Conservation (phyloP, 2,329 filamentous ascomycete genomes). For the Cordyceps farinosa region DNA sequence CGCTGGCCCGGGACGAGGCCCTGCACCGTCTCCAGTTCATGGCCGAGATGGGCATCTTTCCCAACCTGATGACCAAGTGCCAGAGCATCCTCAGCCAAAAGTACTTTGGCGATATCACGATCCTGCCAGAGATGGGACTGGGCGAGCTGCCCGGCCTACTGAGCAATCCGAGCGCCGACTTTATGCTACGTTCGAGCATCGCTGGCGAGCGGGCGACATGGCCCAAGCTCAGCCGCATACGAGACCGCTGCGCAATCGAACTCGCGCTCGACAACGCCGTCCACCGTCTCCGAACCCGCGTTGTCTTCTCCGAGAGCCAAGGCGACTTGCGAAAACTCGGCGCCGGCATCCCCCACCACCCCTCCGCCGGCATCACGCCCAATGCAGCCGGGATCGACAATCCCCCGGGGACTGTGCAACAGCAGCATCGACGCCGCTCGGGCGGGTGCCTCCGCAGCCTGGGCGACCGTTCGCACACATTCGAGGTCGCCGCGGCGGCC, state of each 20-base stretch:
- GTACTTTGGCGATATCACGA: slow-evolving; percentile 94
- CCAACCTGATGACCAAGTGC: slow-evolving; percentile 73
- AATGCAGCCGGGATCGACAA: slow-evolving; percentile 23
- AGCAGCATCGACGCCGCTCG: slow-evolving; percentile 46
- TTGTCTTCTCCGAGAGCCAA: slow-evolving; percentile 66
- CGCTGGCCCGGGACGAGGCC: slow-evolving; percentile 73
- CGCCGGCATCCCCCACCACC: slow-evolving; percentile 25
- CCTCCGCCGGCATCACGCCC: slow-evolving; percentile 18
- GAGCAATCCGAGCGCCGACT: slow-evolving; percentile 79
- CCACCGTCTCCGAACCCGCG: slow-evolving; percentile 61
- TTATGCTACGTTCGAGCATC: slow-evolving; percentile 76
- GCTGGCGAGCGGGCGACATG: slow-evolving; percentile 84
- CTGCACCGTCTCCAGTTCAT: slow-evolving; percentile 78
- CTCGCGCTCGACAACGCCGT: slow-evolving; percentile 76
- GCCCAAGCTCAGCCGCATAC: slow-evolving; percentile 81
- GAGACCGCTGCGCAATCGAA: slow-evolving; percentile 86
- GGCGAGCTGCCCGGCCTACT: slow-evolving; percentile 73
- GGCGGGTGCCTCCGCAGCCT: slow-evolving; percentile 45
- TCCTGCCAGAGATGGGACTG: slow-evolving; percentile 74
- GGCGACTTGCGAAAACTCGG: slow-evolving; percentile 52
- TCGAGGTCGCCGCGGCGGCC: slow-evolving; percentile 26
- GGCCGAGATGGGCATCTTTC: slow-evolving; percentile 75
- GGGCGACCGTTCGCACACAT: slow-evolving; percentile 33
- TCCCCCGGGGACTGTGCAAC: slow-evolving; percentile 27
- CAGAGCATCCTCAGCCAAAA: slow-evolving; percentile 81